phyloP scores from a whole-genome alignment of 352 stramenopile species.

The Phytophthora uliginosa region DNA sequence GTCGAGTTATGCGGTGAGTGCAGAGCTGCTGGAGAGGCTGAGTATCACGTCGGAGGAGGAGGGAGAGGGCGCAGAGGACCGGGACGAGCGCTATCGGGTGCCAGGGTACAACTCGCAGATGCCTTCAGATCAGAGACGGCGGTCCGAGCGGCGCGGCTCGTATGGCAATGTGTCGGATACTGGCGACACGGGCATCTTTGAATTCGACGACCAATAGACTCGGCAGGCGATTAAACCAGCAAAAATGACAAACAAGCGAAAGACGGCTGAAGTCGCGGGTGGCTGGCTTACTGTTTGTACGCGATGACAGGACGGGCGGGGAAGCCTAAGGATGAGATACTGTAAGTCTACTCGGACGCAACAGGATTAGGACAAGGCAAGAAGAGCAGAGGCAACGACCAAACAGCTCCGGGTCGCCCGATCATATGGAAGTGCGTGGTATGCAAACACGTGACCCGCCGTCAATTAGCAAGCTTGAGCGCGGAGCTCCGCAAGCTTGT shows the following conservation, averaged over 20 bases:
- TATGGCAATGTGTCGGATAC: slow-evolving; percentile 60
- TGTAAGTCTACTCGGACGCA: background rate
- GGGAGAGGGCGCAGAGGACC: slow-evolving; percentile 32
- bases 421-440: background rate
- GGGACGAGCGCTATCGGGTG: slow-evolving; percentile 38
- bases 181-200: slow-evolving; percentile 73
- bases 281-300: background rate
- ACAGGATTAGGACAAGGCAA: background rate
- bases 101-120: slow-evolving; percentile 27
- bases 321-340: background rate
- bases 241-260: slow-evolving; percentile 22
- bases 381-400: background rate
- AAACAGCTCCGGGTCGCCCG: background rate
- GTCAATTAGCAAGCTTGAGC: background rate
- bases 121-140: slow-evolving; percentile 31
- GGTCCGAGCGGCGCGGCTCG: slow-evolving; percentile 59
- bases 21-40: slow-evolving; percentile 47
- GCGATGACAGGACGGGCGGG: slow-evolving; percentile 1
- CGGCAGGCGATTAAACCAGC: slow-evolving; percentile 25
- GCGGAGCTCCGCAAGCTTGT: background rate
- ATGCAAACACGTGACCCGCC: background rate
- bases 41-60: slow-evolving; percentile 49
- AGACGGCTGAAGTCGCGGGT: slow-evolving; percentile 1
- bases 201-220: slow-evolving; percentile 81
- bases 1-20: slow-evolving; percentile 41